A percentile compares a stretch with the other conserved stretches of the same genome.
Conservation (phyloP, 805 yeast genomes). For the Blastobotrys americana region DNA sequence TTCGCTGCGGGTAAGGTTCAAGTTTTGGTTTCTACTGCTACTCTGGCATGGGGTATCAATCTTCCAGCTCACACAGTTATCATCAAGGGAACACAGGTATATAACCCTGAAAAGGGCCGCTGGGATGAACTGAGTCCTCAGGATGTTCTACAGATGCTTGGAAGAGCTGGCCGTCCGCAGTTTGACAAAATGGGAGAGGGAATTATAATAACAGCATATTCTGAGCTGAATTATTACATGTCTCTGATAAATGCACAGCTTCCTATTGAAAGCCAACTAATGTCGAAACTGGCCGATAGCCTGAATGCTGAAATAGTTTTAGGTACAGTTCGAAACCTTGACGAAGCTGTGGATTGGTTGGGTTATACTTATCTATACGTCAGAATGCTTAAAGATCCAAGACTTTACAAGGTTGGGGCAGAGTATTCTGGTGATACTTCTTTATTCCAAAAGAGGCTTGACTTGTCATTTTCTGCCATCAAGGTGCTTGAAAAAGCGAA, state of each 20-base stretch:
- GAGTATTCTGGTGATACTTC: constrained; percentile 40
- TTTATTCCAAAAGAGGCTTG: constrained; percentile 49
- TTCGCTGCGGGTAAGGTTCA: constrained; percentile 85
- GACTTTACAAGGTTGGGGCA: constrained; percentile 65
- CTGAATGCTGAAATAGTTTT: constrained; percentile 81
- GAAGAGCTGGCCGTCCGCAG: constrained; percentile 95
- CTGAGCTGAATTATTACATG: constrained; percentile 78
- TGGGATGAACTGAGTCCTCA: constrained; percentile 95
- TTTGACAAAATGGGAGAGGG: constrained; percentile 93
- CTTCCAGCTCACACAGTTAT: constrained; percentile 92
- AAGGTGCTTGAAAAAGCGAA: constrained; percentile 46
- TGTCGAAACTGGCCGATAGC: constrained; percentile 61
- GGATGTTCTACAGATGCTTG: constrained; percentile 94
- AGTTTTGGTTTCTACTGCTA: constrained; percentile 82
- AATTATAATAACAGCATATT: constrained; percentile 79
- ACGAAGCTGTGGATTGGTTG: constrained; percentile 76
- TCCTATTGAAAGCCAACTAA: constrained; percentile 85
- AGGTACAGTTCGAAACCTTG: constrained; percentile 53
- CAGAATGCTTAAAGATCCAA: constrained; percentile 69
- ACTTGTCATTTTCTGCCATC: constrained; percentile 73
- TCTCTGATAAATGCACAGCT: constrained; percentile 86
- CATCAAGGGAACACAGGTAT: constrained; percentile 87
- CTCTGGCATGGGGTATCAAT: constrained; percentile 96
- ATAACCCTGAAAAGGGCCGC: constrained; percentile 80
- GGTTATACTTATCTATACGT: constrained; percentile 71